Evolutionary conservation across 2,329 filamentous ascomycete genomes (phyloP).

Genomic region (Diplodia intermedia): DNA sequence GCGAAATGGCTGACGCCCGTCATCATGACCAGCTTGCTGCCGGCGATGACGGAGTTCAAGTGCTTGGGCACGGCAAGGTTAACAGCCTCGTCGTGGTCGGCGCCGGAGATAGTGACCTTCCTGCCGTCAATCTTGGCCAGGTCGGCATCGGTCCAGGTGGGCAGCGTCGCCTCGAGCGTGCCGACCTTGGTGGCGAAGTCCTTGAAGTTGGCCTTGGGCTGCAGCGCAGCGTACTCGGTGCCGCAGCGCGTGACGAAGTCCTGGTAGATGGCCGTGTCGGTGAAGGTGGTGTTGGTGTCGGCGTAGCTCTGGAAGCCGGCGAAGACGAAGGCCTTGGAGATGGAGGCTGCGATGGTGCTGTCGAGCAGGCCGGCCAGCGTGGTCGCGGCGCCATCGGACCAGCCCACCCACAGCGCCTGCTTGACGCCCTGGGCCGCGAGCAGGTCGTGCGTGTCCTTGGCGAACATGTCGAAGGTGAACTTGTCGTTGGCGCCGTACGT

Average conservation of each 20-base stretch:
- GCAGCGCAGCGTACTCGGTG: constrained; percentile 48
- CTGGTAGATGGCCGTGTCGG: constrained; percentile 44
- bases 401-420: constrained; percentile 49
- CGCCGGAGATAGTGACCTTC: constrained; percentile 42
- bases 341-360: constrained; percentile 41
- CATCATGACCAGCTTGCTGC: constrained; percentile 48
- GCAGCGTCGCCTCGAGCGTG: constrained; percentile 49
- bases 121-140: constrained; percentile 38
- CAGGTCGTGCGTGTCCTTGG: constrained; percentile 46
- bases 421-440: constrained; percentile 43
- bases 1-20: constrained; percentile 54
- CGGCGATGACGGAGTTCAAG: constrained; percentile 48
- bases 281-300: constrained; percentile 49
- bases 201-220: constrained; percentile 48
- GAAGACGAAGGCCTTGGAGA: constrained; percentile 53
- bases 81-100: constrained; percentile 50
- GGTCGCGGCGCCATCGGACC: constrained; percentile 53
- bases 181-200: constrained; percentile 49
- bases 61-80: constrained; percentile 47
- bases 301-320: constrained; percentile 44
- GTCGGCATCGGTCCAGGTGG: constrained; percentile 41
- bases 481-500: constrained; percentile 47
- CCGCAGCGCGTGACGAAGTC: constrained; percentile 48
- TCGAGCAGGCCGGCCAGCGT: constrained; percentile 49
- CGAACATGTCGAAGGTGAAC: constrained; percentile 52